Evolutionary conservation across 495 filamentous ascomycete genomes (phyloP).

Genomic region (Xylaria longipes): DNA sequence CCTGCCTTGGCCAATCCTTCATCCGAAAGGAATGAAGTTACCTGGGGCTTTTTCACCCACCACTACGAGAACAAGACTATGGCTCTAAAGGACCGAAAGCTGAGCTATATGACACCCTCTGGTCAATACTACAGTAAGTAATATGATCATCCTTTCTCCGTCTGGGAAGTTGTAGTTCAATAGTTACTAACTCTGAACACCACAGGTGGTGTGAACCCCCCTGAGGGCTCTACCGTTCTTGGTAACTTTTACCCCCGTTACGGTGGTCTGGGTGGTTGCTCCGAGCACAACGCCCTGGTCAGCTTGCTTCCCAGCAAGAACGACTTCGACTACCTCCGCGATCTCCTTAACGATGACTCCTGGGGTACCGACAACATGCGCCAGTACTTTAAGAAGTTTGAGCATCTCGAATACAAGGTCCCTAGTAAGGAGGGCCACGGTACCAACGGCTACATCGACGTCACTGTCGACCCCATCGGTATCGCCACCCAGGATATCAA

Average conservation of each 20-base stretch:
- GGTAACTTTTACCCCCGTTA: conserved; percentile 59
- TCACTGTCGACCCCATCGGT: conserved; percentile 53
- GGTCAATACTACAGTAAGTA: conserved; percentile 42
- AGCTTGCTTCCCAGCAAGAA: conserved; percentile 47
- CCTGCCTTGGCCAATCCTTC: conserved; percentile 59
- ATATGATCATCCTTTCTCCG: no score
- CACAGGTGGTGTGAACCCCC: conserved; percentile 49
- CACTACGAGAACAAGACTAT: conserved; percentile 49
- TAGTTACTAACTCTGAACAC: neutral
- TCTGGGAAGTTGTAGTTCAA: no score
- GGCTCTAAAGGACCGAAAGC: conserved; percentile 48
- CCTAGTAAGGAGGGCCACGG: conserved; percentile 54
- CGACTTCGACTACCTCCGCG: conserved; percentile 56
- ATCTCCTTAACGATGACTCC: conserved; percentile 53
- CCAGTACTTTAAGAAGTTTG: conserved; percentile 55
- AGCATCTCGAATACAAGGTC: conserved; percentile 60
- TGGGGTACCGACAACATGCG: conserved; percentile 59
- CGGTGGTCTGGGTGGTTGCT: conserved; percentile 57
- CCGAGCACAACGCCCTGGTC: conserved; percentile 56
- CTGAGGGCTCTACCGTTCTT: conserved; percentile 48
- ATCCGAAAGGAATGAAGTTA: conserved; percentile 49
- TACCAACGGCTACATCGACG: conserved; percentile 62
- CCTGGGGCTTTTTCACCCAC: conserved; percentile 54
- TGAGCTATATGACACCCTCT: conserved; percentile 43
- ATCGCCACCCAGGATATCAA: conserved; percentile 59